Evolutionary conservation across 1,284 basidiomycete species (phyloP).

Genomic region (Agroathelia rolfsii): DNA sequence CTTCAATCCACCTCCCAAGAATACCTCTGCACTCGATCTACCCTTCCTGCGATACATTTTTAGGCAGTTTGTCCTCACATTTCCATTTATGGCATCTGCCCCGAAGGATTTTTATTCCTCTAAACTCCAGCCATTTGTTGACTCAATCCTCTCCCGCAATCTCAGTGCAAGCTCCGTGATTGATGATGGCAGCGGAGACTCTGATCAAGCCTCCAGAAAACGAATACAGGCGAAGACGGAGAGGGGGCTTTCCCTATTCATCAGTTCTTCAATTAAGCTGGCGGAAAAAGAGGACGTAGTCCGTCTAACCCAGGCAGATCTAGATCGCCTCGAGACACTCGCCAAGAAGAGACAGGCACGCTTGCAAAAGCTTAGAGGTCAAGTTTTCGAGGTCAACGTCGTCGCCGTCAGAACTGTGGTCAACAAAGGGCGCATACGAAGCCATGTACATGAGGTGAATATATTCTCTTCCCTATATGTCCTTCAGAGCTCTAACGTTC

Average conservation of each 20-base stretch:
- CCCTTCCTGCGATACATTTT: constrained; percentile 86
- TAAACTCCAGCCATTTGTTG: constrained; percentile 89
- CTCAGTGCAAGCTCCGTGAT: constrained; percentile 55
- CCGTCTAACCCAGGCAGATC: constrained; percentile 71
- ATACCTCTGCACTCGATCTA: constrained; percentile 56
- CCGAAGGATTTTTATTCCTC: constrained; percentile 84
- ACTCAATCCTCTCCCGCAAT: constrained; percentile 71
- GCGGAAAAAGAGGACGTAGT: constrained; percentile 81
- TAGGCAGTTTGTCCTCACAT: constrained; percentile 83
- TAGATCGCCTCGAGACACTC: constrained; percentile 63
- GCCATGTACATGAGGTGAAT: constrained; percentile 72
- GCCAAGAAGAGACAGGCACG: constrained; percentile 51
- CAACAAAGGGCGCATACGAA: constrained; percentile 78
- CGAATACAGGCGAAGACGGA: constrained; percentile 69
- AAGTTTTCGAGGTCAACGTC: constrained; percentile 80
- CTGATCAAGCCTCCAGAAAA: constrained; percentile 43
- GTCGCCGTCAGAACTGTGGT: constrained; percentile 74
- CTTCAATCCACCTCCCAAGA: constrained; percentile 64
- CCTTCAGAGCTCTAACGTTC: constrained; percentile 9
- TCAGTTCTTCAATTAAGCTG: constrained; percentile 76
- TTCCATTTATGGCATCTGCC: constrained; percentile 83
- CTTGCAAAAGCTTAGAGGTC: constrained; percentile 29
- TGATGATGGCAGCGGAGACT: constrained; percentile 44
- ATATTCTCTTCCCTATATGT: constrained; percentile 8
- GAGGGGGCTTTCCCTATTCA: constrained; percentile 73